These are phyloP conservation scores for Sanghuangporus sanghuang DNA, from an alignment of 1,284 basidiomycete species.

Conservation along the genomic window DNA sequence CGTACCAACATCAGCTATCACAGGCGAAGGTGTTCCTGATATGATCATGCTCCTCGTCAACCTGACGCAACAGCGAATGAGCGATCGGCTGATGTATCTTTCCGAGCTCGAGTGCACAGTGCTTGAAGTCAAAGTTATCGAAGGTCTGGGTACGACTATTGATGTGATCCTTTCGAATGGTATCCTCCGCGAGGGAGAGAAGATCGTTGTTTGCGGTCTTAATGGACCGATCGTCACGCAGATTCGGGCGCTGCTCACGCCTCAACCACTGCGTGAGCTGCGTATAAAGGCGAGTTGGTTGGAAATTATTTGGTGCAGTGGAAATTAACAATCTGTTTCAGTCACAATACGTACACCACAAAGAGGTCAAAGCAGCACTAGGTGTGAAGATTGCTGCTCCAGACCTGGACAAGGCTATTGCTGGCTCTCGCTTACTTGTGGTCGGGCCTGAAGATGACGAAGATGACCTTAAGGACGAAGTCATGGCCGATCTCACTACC, in stretches of 20 bases:
- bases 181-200: constrained; percentile 88
- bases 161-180: constrained; percentile 98
- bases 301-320: constrained; percentile 3
- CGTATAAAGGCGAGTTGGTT: constrained; percentile 79
- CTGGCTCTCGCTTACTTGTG: constrained; percentile 92
- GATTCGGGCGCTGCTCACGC: constrained; percentile 90
- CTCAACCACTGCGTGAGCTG: constrained; percentile 93
- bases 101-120: constrained; percentile 99
- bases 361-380: constrained; percentile 95
- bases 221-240: constrained; percentile 98
- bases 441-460: constrained; percentile 94
- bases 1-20: constrained; percentile 96
- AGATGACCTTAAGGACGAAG: constrained; percentile 90
- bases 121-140: constrained; percentile 98
- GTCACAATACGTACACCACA: constrained; percentile 97
- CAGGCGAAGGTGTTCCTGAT: constrained; percentile 99
- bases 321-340: constrained; percentile 28
- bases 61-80: constrained; percentile 98
- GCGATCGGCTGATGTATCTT: constrained; percentile 95
- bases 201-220: constrained; percentile 94
- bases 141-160: constrained; percentile 97
- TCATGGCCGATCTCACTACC: constrained; percentile 94
- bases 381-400: constrained; percentile 97
- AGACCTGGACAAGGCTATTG: constrained; percentile 98
- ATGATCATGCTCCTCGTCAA: constrained; percentile 99